These are phyloP conservation scores for Scheffersomyces insectosa DNA, from an alignment of 1,139 yeast genomes.

Conservation along the genomic window DNA sequence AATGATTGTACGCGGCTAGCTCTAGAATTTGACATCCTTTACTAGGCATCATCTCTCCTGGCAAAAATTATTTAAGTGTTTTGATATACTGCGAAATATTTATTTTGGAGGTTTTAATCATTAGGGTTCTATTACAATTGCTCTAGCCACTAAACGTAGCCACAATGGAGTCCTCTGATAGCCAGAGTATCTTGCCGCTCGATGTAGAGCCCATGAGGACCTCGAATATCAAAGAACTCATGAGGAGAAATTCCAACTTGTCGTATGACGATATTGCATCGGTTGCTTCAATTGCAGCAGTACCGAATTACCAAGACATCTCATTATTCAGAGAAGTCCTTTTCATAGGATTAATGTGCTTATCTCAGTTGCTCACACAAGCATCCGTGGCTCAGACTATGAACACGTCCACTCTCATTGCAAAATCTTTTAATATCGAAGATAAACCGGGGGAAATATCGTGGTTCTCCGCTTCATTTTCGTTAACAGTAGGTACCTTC, in stretches of 20 bases:
- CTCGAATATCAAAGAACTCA: too few species aligned
- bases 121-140: too few species aligned
- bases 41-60: too few species aligned
- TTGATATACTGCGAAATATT: too few species aligned
- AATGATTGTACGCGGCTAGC: too few species aligned
- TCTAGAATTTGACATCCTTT: too few species aligned
- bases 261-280: not conserved
- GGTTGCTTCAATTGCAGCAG: not conserved
- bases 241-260: not conserved
- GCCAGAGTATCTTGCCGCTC: too few species aligned
- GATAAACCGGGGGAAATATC: slow-evolving; percentile 44
- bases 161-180: too few species aligned
- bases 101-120: too few species aligned
- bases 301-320: slow-evolving; percentile 16
- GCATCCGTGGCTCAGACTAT: slow-evolving; percentile 50
- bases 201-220: too few species aligned
- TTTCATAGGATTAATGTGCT: slow-evolving; percentile 29
- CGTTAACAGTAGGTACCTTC: slow-evolving; percentile 63
- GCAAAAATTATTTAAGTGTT: too few species aligned
- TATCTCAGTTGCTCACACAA: slow-evolving; percentile 52
- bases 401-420: slow-evolving; percentile 36
- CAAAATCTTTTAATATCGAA: slow-evolving; percentile 34
- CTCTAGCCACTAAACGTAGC: too few species aligned
- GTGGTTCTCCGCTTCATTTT: slow-evolving; percentile 63
- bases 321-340: slow-evolving; percentile 17